Evolutionary conservation across 805 yeast genomes (phyloP).

Genomic region (Komagataella mondaviorum): DNA sequence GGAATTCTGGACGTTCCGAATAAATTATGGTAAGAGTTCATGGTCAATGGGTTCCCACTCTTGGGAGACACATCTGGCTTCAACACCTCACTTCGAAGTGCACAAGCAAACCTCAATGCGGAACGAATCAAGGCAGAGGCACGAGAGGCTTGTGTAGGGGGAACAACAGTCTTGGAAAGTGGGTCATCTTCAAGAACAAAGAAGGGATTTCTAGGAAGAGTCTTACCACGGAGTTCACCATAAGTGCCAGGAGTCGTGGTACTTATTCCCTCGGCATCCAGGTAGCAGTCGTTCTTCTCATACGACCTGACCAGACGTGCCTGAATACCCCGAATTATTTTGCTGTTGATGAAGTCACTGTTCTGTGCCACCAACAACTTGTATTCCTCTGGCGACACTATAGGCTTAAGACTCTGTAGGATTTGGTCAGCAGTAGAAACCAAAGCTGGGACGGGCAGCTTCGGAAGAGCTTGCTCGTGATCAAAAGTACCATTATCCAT

Average conservation of each 20-base stretch:
- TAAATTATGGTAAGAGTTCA: conserved; percentile 52
- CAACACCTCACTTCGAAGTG: conserved; percentile 38
- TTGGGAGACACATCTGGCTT: conserved; percentile 46
- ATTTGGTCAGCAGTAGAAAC: conserved; percentile 36
- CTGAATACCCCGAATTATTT: conserved; percentile 33
- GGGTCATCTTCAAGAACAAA: conserved; percentile 68
- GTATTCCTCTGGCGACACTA: conserved; percentile 40
- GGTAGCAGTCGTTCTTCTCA: conserved; percentile 30
- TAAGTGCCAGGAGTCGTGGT: conserved; percentile 46
- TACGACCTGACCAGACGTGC: conserved; percentile 36
- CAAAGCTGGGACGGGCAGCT: conserved; percentile 50
- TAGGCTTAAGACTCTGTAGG: conserved; percentile 43
- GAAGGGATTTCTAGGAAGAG: conserved; percentile 68
- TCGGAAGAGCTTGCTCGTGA: conserved; percentile 23
- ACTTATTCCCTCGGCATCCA: conserved; percentile 32
- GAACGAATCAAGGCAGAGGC: conserved; percentile 58
- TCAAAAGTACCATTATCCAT: background rate
- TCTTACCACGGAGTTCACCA: conserved; percentile 51
- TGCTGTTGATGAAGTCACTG: conserved; percentile 27
- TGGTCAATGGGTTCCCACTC: conserved; percentile 38
- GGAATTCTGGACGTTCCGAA: conserved; percentile 61
- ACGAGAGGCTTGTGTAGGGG: conserved; percentile 54
- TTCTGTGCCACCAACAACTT: conserved; percentile 28
- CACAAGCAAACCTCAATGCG: conserved; percentile 49
- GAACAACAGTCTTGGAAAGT: conserved; percentile 31